Conservation (phyloP, 805 yeast genomes). For the Scheffersomyces stipitis region DNA sequence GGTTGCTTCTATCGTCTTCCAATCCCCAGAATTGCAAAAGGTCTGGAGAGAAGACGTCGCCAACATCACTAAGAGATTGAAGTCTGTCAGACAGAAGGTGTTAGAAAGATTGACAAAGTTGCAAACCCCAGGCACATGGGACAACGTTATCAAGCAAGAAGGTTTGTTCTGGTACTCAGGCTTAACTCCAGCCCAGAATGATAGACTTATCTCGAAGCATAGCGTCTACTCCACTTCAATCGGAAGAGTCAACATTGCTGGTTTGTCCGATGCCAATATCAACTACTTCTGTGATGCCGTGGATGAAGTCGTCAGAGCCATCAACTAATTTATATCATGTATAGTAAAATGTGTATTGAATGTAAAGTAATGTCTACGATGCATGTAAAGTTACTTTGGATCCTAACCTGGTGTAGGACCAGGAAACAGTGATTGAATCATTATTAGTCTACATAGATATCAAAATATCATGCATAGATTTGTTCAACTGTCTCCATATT, state of each 20-base stretch:
- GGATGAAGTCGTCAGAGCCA: slow-evolving; percentile 34
- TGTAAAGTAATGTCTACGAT: no score
- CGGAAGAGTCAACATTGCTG: slow-evolving; percentile 48
- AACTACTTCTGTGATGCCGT: slow-evolving; percentile 36
- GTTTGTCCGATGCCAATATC: slow-evolving; percentile 40
- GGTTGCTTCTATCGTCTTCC: slow-evolving; percentile 33
- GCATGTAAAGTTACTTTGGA: no score
- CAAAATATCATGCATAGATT: no score
- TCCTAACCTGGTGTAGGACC: no score
- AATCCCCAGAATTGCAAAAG: slow-evolving; percentile 17
- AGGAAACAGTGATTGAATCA: no score
- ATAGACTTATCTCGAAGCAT: slow-evolving; percentile 28
- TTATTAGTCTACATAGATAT: no score
- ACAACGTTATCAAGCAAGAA: slow-evolving; percentile 30
- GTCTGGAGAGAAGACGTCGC: slow-evolving; percentile 39
- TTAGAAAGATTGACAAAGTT: slow-evolving; percentile 28
- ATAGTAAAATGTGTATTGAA: no score
- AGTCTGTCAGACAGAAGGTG: slow-evolving; percentile 29
- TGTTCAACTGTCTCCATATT: no score
- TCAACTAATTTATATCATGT: no score
- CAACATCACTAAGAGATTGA: slow-evolving; percentile 30
- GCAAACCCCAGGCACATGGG: slow-evolving; percentile 47
- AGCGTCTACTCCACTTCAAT: slow-evolving; percentile 39
- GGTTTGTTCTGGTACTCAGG: slow-evolving; percentile 49
- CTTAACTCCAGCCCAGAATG: slow-evolving; percentile 32